phyloP scores from a whole-genome alignment of 1,139 yeast genomes.

The Kodamaea arcana region DNA sequence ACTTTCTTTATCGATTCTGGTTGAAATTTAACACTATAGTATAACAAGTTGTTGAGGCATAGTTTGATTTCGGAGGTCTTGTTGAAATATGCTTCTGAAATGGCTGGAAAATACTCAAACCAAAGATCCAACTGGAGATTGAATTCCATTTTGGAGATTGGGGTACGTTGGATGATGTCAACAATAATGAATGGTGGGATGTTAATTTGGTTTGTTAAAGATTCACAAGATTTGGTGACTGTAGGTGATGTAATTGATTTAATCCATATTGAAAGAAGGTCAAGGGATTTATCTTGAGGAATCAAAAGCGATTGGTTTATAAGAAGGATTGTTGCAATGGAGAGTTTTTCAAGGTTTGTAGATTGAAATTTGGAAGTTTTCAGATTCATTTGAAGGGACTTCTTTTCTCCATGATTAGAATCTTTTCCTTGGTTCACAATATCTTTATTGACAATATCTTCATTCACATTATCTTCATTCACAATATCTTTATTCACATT shows the following conservation, averaged over 20 bases:
- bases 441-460: too few species aligned
- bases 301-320: too few species aligned
- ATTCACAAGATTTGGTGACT: constrained; percentile 26
- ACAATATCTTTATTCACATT: too few species aligned
- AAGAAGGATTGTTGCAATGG: too few species aligned
- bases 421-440: too few species aligned
- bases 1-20: constrained; percentile 18
- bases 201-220: constrained; percentile 21
- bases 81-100: constrained; percentile 13
- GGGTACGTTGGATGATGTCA: constrained; percentile 36
- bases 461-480: too few species aligned
- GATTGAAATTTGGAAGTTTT: too few species aligned
- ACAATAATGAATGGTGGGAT: constrained; percentile 36
- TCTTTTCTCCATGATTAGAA: too few species aligned
- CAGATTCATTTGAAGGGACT: too few species aligned
- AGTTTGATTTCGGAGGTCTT: constrained; percentile 17
- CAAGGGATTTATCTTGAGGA: too few species aligned
- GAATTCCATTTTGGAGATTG: constrained; percentile 28
- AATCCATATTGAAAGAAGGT: constrained; percentile 21
- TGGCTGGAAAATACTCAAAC: constrained; percentile 19
- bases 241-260: constrained; percentile 22
- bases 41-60: constrained; percentile 24
- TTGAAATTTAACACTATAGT: constrained; percentile 24
- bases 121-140: constrained; percentile 37
- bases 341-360: too few species aligned